Evolutionary conservation across 164 flowering plant species (phyloP).

Genomic region (Macadamia tetraphylla): DNA sequence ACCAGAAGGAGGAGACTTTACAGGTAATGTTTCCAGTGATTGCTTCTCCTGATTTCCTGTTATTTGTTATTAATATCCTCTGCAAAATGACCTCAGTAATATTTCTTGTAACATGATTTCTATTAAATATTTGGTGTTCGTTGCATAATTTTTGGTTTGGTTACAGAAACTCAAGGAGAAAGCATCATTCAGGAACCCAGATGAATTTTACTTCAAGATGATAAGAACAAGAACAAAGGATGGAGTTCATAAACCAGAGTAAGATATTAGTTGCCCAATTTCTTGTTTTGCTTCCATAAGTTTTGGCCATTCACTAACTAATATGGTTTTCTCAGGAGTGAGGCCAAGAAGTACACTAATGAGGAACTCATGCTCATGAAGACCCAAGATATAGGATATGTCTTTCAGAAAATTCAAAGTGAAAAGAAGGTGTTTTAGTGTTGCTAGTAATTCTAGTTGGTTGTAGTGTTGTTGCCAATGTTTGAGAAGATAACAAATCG

Average conservation of each 20-base stretch:
- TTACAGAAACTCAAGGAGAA: conserved; percentile 77
- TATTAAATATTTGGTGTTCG: neutral
- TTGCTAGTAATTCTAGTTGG: too few relatives aligned
- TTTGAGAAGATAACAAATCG: too few relatives aligned
- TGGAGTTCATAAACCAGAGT: conserved; percentile 75
- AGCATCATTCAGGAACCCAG: conserved; percentile 80
- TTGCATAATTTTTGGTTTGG: conserved; percentile 8
- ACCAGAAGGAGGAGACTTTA: conserved; percentile 59
- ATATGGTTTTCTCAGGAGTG: conserved; percentile 33
- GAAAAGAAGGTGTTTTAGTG: conserved; percentile 54
- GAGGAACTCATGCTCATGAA: conserved; percentile 90
- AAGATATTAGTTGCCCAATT: conserved; percentile 13
- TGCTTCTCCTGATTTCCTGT: neutral
- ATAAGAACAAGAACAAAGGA: conserved; percentile 45
- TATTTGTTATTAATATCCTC: neutral
- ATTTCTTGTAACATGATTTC: neutral
- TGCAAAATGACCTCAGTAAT: neutral
- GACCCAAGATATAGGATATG: conserved; percentile 80
- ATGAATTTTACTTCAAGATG: conserved; percentile 89
- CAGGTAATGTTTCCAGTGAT: conserved; percentile 29
- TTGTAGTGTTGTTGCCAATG: too few relatives aligned
- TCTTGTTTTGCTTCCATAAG: neutral
- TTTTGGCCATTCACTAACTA: neutral
- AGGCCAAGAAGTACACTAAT: conserved; percentile 55
- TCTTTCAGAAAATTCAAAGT: conserved; percentile 69